These are phyloP conservation scores for Oldenlandia corymbosa DNA, from an alignment of 257 asterid genomes.

Conservation along the genomic window DNA sequence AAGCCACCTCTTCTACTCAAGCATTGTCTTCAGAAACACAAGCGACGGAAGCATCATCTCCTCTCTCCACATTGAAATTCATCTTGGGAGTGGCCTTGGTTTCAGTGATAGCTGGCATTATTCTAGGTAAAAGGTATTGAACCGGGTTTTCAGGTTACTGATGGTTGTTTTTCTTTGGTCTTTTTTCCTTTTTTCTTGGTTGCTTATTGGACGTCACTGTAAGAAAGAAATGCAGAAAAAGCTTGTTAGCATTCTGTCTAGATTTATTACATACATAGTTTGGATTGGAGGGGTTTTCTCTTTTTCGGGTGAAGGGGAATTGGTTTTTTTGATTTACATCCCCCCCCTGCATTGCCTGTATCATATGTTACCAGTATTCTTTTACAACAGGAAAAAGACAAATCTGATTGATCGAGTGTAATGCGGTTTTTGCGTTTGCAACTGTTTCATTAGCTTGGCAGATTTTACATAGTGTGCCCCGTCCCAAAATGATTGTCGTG, in stretches of 20 bases:
- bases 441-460: neutral
- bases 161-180: slow-evolving; percentile 1
- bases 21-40: slow-evolving; percentile 35
- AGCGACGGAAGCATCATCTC: slow-evolving; percentile 34
- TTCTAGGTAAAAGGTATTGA: slow-evolving; percentile 69
- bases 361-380: neutral
- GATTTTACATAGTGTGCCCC: neutral
- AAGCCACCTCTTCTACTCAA: slow-evolving; percentile 34
- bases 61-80: slow-evolving; percentile 39
- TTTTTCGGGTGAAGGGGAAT: slow-evolving; percentile 4
- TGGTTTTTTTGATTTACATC: neutral
- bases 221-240: neutral
- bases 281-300: neutral
- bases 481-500: neutral
- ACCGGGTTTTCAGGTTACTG: neutral
- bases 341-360: neutral
- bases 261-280: neutral
- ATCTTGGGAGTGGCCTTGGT: slow-evolving; percentile 73
- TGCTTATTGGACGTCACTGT: neutral
- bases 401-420: neutral
- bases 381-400: neutral
- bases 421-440: neutral
- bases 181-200: neutral
- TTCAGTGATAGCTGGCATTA: slow-evolving; percentile 58
- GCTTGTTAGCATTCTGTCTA: neutral